These are phyloP conservation scores for Phytophthora chlamydospora DNA, from an alignment of 352 stramenopile species.

Conservation along the genomic window DNA sequence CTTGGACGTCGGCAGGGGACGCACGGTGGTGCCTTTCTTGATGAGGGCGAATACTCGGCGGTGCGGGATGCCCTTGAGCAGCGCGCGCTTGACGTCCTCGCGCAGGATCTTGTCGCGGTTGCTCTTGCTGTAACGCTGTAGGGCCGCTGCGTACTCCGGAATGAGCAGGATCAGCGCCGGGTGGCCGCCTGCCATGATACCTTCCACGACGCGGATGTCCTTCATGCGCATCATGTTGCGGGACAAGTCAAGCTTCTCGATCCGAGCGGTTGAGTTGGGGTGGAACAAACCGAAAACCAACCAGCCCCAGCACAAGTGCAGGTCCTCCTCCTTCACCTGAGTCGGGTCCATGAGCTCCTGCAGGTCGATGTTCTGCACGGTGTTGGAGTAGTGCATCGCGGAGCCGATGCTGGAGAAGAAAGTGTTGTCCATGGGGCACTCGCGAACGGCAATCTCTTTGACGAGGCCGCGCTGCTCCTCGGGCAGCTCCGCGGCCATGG, in stretches of 20 bases:
- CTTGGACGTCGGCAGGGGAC: constrained; percentile 51
- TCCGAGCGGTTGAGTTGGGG: constrained; percentile 55
- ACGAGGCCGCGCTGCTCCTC: constrained; percentile 49
- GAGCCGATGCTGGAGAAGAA: constrained; percentile 60
- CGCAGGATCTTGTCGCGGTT: constrained; percentile 54
- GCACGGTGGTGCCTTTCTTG: constrained; percentile 50
- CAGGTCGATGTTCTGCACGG: constrained; percentile 54
- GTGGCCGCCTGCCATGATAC: constrained; percentile 58
- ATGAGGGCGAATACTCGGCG: constrained; percentile 54
- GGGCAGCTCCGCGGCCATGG: constrained; percentile 45
- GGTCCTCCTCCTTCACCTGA: constrained; percentile 44
- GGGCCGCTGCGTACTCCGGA: constrained; percentile 48
- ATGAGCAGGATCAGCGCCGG: constrained; percentile 55
- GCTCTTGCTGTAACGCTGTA: constrained; percentile 59
- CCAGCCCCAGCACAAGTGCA: constrained; percentile 60
- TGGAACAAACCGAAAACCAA: constrained; percentile 61
- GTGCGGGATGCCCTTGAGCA: constrained; percentile 57
- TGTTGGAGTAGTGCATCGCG: constrained; percentile 63
- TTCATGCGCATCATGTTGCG: constrained; percentile 66
- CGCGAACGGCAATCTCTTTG: constrained; percentile 49
- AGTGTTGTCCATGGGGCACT: constrained; percentile 57
- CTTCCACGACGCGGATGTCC: constrained; percentile 55
- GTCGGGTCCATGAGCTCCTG: constrained; percentile 53
- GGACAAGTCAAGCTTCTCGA: constrained; percentile 50
- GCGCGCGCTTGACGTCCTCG: constrained; percentile 53